Base-by-base conservation (phyloP, 176 grass and related monocot species). In the Avena insularis region DNA sequence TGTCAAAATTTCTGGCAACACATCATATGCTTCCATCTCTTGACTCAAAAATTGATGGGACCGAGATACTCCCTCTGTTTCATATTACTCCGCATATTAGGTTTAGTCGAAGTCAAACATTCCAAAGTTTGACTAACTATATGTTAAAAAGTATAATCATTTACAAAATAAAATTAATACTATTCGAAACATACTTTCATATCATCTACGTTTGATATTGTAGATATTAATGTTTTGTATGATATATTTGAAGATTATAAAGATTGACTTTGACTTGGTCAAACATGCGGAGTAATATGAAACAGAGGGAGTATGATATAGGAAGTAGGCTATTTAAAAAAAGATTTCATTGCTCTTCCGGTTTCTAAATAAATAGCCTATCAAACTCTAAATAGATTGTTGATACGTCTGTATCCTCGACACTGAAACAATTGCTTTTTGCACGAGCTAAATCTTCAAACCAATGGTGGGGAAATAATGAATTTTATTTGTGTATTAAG, bases 331-430 rank as follows among this genome's bases (percentile, higher is more conserved):
- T 54, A 75, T 74, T 9, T 17, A 8, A 9, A 8, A 67, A 14
- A 35, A 67, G 64, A 35, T 36, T 67, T 35, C 29, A 29, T 67
- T 35, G 64, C 64, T 67, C 64, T 35, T 9, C 64, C 13, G 0
- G 64, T 36, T 29, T 36, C 5, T 67, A 36, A 77, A 76, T 25
- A 53, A 53, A 53, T 76, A 53, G 21, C 13, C 21, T 76, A 74
- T 74, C 25, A 15, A 66, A 53, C 73, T 20, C 68, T 76, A 76
- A 76, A 77, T 77, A 33, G 8, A 29, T 75, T 75, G 13, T 54
- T 3, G 14, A 54, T 75, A 31, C 23, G 29, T 50, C 23, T 29
- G 23, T 53, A 76, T 29, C 47, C 73, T 76, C 49, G 14, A 5
- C 23, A 6, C 49, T 19, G 25, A 54, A 54, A 54, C 14, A 17